phyloP scores from a whole-genome alignment of 148 eudicot species.

The Silene uniflora region DNA sequence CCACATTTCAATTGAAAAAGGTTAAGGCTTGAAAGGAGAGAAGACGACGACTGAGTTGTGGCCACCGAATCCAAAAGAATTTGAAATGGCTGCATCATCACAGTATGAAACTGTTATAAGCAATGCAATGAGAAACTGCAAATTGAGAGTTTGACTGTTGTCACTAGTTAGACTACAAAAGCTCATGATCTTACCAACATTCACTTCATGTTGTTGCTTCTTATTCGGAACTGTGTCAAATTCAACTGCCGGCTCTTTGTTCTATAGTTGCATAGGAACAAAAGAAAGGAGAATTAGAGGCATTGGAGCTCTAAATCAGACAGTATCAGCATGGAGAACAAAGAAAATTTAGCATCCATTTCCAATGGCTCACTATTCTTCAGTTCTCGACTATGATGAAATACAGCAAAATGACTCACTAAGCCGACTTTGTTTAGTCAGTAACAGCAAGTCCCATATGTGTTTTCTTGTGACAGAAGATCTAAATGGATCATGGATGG shows the following conservation, averaged over 20 bases:
- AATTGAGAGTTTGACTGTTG: too few relatives aligned
- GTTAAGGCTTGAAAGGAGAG: slow-evolving; percentile 85
- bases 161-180: neutral
- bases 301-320: neutral
- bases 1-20: neutral
- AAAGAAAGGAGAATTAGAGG: neutral
- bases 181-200: slow-evolving; percentile 61
- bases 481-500: too few relatives aligned
- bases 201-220: slow-evolving; percentile 85
- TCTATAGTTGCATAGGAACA: slow-evolving; percentile 39
- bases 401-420: too few relatives aligned
- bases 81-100: slow-evolving; percentile 77
- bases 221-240: slow-evolving; percentile 76
- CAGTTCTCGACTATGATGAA: too few relatives aligned
- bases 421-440: too few relatives aligned
- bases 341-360: too few relatives aligned
- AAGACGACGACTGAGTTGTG: slow-evolving; percentile 94
- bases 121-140: neutral
- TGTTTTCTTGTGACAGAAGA: too few relatives aligned
- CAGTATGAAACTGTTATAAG: neutral
- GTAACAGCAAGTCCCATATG: too few relatives aligned
- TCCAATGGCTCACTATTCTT: too few relatives aligned
- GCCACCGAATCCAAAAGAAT: slow-evolving; percentile 97
- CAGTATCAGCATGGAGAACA: too few relatives aligned
- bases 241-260: slow-evolving; percentile 77